Conservation (phyloP, 805 yeast genomes). For the Hanseniaspora thailandica region DNA sequence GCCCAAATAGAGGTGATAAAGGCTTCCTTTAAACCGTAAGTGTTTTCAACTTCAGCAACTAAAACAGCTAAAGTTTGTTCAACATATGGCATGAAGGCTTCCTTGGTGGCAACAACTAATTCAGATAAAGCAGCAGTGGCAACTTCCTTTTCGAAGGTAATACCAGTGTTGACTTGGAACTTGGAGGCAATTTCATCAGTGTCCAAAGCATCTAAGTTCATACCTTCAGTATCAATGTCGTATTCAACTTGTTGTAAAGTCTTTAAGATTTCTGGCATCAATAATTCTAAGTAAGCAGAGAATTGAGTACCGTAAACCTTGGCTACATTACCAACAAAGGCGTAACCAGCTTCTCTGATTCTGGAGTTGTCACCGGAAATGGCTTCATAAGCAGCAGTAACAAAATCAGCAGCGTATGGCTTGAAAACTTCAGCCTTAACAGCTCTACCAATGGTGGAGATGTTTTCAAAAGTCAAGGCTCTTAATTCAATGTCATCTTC, state of each 20-base stretch:
- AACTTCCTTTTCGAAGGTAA: constrained; percentile 89
- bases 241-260: constrained; percentile 83
- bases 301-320: constrained; percentile 87
- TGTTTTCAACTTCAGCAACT: constrained; percentile 64
- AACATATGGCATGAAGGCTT: constrained; percentile 64
- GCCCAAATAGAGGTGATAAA: constrained; percentile 77
- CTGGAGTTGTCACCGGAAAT: constrained; percentile 67
- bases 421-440: constrained; percentile 86
- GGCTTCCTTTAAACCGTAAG: constrained; percentile 83
- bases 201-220: constrained; percentile 40
- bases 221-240: constrained; percentile 47
- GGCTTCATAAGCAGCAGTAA: constrained; percentile 74
- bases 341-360: constrained; percentile 88
- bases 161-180: constrained; percentile 82
- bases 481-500: constrained; percentile 86
- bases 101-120: constrained; percentile 76
- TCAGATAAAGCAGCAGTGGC: constrained; percentile 87
- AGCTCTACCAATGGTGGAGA: constrained; percentile 91
- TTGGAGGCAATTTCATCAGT: constrained; percentile 59
- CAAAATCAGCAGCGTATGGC: constrained; percentile 74
- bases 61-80: constrained; percentile 55
- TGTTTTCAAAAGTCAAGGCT: constrained; percentile 84
- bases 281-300: constrained; percentile 67
- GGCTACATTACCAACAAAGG: constrained; percentile 87
- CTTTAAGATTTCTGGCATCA: constrained; percentile 73